phyloP scores from a whole-genome alignment of 768 basidiomycete species.

The Collybia sordida region DNA sequence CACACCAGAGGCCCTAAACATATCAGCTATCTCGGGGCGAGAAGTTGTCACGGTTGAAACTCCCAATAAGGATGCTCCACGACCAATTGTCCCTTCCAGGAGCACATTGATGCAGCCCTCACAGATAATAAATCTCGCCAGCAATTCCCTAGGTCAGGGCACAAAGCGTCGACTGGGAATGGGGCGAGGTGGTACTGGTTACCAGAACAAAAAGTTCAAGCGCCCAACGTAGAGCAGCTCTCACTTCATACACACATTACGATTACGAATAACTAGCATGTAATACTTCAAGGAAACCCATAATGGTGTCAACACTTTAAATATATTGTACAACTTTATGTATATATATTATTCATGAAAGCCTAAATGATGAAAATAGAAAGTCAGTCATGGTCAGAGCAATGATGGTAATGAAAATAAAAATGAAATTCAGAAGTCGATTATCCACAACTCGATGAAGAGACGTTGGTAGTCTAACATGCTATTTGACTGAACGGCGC shows the following conservation, averaged over 20 bases:
- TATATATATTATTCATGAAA: not conserved
- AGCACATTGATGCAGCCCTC: conserved; percentile 2
- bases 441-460: conserved; percentile 39
- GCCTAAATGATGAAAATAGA: not conserved
- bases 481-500: conserved; percentile 39
- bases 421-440: conserved; percentile 30
- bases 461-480: conserved; percentile 54
- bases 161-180: conserved; percentile 63
- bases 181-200: conserved; percentile 49
- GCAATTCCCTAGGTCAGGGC: conserved; percentile 18
- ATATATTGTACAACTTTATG: not conserved
- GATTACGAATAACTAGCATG: no score
- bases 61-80: not conserved
- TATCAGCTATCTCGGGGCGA: not conserved
- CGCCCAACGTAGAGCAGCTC: conserved; percentile 32
- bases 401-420: not conserved
- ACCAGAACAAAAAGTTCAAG: conserved; percentile 74
- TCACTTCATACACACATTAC: no score
- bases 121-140: not conserved
- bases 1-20: not conserved
- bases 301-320: not conserved
- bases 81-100: conserved; percentile 1
- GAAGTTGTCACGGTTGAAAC: not conserved
- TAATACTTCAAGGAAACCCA: no score
- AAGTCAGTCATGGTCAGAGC: not conserved